Percentiles rank a stretch among this genome's conserved stretches.
These are phyloP conservation scores for Hansfordia pulvinata DNA, from an alignment of 2,329 filamentous ascomycete species.

Conservation along the genomic window DNA sequence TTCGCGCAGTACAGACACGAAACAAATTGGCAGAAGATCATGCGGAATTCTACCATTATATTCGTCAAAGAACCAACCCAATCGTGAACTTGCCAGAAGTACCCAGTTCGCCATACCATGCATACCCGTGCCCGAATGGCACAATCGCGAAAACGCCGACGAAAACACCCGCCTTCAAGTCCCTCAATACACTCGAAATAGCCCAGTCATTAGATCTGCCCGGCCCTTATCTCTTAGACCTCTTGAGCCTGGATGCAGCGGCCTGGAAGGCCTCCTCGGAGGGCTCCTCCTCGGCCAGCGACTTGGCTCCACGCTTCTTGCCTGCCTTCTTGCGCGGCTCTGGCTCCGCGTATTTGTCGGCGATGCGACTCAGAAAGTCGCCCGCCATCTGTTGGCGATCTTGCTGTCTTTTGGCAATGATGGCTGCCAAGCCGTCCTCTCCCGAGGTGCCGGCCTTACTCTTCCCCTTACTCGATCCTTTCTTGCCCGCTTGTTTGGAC, in stretches of 20 bases:
- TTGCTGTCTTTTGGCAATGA: constrained; percentile 62
- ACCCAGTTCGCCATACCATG: no score
- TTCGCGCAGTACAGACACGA: no score
- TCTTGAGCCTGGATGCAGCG: constrained; percentile 34
- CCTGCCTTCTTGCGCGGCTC: constrained; percentile 31
- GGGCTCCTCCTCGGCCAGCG: constrained; percentile 53
- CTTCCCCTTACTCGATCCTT: constrained; percentile 31
- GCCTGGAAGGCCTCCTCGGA: constrained; percentile 48
- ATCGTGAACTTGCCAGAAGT: no score
- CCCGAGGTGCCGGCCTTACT: constrained; percentile 19
- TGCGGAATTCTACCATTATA: no score
- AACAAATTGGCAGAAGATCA: no score
- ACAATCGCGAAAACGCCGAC: constrained; percentile 6
- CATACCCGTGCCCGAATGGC: no score
- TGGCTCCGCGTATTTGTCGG: constrained; percentile 56
- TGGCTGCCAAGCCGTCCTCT: constrained; percentile 48
- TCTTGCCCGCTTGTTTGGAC: constrained; percentile 25
- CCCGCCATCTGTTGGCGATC: constrained; percentile 29
- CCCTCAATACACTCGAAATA: no score
- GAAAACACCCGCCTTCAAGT: constrained; percentile 3
- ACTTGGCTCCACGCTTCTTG: constrained; percentile 32
- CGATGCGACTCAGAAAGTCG: constrained; percentile 58
- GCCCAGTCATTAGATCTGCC: constrained; percentile 4
- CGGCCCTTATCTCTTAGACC: constrained; percentile 15
- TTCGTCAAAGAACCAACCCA: no score